phyloP scores from a whole-genome alignment of 1,139 yeast species.

The Scheffersomyces segobiensis region DNA sequence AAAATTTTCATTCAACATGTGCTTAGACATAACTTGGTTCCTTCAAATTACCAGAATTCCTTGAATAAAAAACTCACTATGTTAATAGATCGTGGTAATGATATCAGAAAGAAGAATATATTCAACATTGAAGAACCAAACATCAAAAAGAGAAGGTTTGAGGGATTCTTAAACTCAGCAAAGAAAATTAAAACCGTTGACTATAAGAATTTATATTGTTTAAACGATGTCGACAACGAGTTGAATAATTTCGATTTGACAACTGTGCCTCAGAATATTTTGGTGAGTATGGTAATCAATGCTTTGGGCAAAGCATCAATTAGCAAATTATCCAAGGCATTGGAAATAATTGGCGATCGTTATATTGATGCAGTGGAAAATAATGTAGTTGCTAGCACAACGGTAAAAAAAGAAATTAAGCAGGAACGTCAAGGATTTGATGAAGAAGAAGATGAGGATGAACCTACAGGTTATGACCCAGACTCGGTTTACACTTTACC shows the following conservation, averaged over 20 bases:
- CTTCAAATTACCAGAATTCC: slow-evolving; percentile 28
- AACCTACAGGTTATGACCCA: slow-evolving; percentile 35
- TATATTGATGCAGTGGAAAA: slow-evolving; percentile 33
- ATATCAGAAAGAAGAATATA: slow-evolving; percentile 42
- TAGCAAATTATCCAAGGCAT: slow-evolving; percentile 60
- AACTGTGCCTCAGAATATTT: slow-evolving; percentile 61
- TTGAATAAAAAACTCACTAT: slow-evolving; percentile 28
- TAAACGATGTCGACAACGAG: slow-evolving; percentile 63
- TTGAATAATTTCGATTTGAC: slow-evolving; percentile 69
- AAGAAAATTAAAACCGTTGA: slow-evolving; percentile 32
- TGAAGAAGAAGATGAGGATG: slow-evolving; percentile 40
- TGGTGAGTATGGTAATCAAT: slow-evolving; percentile 64
- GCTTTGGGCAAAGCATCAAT: slow-evolving; percentile 59
- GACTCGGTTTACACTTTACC: slow-evolving; percentile 58
- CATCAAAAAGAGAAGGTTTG: slow-evolving; percentile 42
- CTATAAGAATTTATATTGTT: slow-evolving; percentile 51
- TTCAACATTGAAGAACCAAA: slow-evolving; percentile 30
- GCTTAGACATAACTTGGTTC: slow-evolving; percentile 36
- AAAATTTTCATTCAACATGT: slow-evolving; percentile 39
- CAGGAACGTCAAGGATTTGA: slow-evolving; percentile 13
- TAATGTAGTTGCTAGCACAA: slow-evolving; percentile 2
- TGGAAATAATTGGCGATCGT: slow-evolving; percentile 67
- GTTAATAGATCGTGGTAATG: slow-evolving; percentile 42
- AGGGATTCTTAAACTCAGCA: slow-evolving; percentile 25
- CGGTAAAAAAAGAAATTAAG: slow-evolving; percentile 7